phyloP scores from a whole-genome alignment of 352 stramenopile genomes.

The Phytophthora cryptogea region DNA sequence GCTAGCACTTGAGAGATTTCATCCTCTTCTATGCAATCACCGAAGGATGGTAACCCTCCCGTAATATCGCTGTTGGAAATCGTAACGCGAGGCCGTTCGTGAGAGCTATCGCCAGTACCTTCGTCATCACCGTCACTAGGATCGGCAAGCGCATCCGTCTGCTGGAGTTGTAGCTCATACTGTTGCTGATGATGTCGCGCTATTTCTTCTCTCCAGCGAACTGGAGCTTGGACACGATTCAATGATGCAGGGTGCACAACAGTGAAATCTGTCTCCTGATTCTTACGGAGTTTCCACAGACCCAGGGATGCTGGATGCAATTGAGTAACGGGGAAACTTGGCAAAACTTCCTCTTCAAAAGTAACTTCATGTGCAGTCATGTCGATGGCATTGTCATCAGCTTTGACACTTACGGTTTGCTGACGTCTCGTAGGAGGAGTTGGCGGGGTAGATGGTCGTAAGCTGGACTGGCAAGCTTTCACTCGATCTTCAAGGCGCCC shows the following conservation, averaged over 20 bases:
- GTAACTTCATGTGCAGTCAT: slow-evolving; percentile 21
- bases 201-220: slow-evolving; percentile 54
- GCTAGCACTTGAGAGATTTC: slow-evolving; percentile 65
- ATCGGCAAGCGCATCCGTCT: slow-evolving; percentile 30
- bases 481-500: slow-evolving; percentile 41
- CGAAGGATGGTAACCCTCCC: slow-evolving; percentile 47
- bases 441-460: slow-evolving; percentile 12
- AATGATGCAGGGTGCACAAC: slow-evolving; percentile 54
- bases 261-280: slow-evolving; percentile 43
- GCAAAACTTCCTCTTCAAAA: slow-evolving; percentile 44
- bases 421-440: slow-evolving; percentile 25
- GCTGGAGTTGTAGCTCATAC: slow-evolving; percentile 34
- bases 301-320: slow-evolving; percentile 68
- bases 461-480: slow-evolving; percentile 21
- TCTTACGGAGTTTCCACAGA: slow-evolving; percentile 64
- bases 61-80: slow-evolving; percentile 34
- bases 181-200: slow-evolving; percentile 33
- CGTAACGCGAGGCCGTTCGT: slow-evolving; percentile 14
- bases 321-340: slow-evolving; percentile 37
- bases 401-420: slow-evolving; percentile 11
- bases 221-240: slow-evolving; percentile 26
- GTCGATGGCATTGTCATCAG: slow-evolving; percentile 20
- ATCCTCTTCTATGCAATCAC: slow-evolving; percentile 67
- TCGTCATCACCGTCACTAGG: slow-evolving; percentile 32
- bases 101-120: slow-evolving; percentile 16